These are phyloP conservation scores for Aspergillus cavernicola DNA, from an alignment of 495 filamentous ascomycete genomes.

Conservation along the genomic window DNA sequence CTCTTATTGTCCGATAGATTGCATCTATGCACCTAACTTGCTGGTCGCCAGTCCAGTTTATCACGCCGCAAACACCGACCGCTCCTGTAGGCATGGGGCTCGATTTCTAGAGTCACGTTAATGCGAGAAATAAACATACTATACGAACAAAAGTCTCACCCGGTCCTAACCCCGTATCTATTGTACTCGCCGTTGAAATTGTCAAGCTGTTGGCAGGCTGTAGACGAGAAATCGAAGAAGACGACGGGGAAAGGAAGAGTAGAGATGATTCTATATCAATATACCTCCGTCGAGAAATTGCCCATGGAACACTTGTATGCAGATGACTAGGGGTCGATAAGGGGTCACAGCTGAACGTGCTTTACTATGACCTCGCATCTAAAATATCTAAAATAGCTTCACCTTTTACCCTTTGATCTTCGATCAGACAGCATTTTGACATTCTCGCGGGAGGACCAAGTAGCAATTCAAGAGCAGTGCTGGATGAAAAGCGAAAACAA, in stretches of 20 bases:
- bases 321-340: too few relatives aligned
- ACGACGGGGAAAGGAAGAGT: background rate
- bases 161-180: background rate
- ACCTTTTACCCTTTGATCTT: too few relatives aligned
- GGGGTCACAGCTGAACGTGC: too few relatives aligned
- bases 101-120: constrained; percentile 18
- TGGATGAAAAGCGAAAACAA: too few relatives aligned
- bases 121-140: background rate
- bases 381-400: too few relatives aligned
- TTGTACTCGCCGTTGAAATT: background rate
- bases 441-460: too few relatives aligned
- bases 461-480: too few relatives aligned
- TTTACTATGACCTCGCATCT: too few relatives aligned
- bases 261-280: too few relatives aligned
- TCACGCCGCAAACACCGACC: constrained; percentile 41
- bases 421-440: too few relatives aligned
- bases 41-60: constrained; percentile 24
- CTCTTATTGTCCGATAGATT: constrained; percentile 28
- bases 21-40: constrained; percentile 31
- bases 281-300: too few relatives aligned
- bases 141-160: background rate
- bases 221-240: background rate
- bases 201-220: background rate
- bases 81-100: constrained; percentile 37
- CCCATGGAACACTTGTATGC: too few relatives aligned